Evolutionary conservation across 345 rosid species (phyloP).

Genomic region (Salix purpurea): DNA sequence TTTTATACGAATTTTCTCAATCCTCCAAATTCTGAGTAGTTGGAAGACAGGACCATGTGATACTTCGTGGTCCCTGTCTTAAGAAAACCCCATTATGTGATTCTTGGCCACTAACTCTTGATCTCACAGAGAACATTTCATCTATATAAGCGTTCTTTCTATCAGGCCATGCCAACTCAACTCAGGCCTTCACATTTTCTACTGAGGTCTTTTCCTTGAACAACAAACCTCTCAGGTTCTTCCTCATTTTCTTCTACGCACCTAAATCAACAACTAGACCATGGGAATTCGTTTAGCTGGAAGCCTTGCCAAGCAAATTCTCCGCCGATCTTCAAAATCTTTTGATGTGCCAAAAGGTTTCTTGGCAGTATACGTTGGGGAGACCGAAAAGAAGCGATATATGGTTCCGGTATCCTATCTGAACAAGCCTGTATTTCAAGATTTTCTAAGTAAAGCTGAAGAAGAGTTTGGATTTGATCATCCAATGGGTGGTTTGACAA

Average conservation of each 20-base stretch:
- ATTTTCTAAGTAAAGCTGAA: not conserved
- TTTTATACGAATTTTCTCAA: not conserved
- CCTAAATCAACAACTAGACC: not conserved
- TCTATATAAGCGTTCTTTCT: not conserved
- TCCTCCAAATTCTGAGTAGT: not conserved
- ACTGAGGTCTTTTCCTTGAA: no score
- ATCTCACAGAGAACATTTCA: not conserved
- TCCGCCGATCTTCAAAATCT: not conserved
- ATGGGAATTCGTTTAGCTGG: conserved; percentile 8
- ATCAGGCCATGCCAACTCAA: not conserved
- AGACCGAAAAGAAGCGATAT: not conserved
- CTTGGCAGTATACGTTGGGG: conserved; percentile 11
- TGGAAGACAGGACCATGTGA: conserved; percentile 29
- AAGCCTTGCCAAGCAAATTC: conserved; percentile 2
- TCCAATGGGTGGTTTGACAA: conserved; percentile 8
- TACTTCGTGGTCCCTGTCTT: not conserved
- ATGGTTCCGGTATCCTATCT: not conserved
- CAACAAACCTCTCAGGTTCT: not conserved
- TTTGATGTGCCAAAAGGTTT: conserved; percentile 12
- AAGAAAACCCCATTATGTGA: not conserved
- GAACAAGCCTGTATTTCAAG: not conserved
- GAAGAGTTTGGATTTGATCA: not conserved
- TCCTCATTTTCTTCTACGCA: not conserved
- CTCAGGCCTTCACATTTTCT: not conserved
- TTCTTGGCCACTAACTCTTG: not conserved